A percentile compares a stretch with the other conserved stretches of the same genome.
phyloP scores from a whole-genome alignment of 2,329 filamentous ascomycete species.

The Fusarium devonianum region DNA sequence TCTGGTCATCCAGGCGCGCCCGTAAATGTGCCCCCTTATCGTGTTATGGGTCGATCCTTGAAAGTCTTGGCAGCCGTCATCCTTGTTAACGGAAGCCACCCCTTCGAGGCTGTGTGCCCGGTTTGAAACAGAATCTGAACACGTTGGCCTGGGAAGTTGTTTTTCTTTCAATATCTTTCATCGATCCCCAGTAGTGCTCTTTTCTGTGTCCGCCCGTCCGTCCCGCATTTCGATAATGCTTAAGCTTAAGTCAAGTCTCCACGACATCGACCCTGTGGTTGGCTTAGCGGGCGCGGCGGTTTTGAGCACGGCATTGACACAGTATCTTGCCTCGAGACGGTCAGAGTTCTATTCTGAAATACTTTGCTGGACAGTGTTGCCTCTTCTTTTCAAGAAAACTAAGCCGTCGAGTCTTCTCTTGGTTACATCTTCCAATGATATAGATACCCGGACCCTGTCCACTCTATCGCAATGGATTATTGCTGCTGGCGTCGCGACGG shows the following conservation, averaged over 20 bases:
- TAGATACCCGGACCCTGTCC: neutral
- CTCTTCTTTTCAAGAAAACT: conserved; percentile 29
- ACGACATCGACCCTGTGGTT: conserved; percentile 2
- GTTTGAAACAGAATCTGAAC: too few relatives aligned
- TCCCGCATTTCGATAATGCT: neutral
- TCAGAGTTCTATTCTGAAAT: conserved; percentile 45
- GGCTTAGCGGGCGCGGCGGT: conserved; percentile 31
- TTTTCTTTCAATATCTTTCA: too few relatives aligned
- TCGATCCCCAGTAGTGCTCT: neutral
- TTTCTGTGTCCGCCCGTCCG: neutral
- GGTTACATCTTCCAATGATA: neutral
- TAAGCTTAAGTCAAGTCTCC: neutral
- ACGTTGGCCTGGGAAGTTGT: too few relatives aligned
- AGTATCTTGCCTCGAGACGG: conserved; percentile 24
- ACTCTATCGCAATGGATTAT: conserved; percentile 18
- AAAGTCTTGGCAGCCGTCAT: too few relatives aligned
- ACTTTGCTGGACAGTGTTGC: conserved; percentile 44
- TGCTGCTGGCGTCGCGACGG: conserved; percentile 4
- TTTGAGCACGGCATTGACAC: conserved; percentile 36
- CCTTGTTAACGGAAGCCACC: too few relatives aligned
- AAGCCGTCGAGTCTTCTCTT: neutral
- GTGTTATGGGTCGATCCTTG: too few relatives aligned
- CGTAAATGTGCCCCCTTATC: too few relatives aligned
- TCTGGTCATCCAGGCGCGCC: too few relatives aligned
- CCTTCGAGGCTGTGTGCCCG: too few relatives aligned